phyloP scores from a whole-genome alignment of 208 protist genomes.

The Acanthamoeba royreba region DNA sequence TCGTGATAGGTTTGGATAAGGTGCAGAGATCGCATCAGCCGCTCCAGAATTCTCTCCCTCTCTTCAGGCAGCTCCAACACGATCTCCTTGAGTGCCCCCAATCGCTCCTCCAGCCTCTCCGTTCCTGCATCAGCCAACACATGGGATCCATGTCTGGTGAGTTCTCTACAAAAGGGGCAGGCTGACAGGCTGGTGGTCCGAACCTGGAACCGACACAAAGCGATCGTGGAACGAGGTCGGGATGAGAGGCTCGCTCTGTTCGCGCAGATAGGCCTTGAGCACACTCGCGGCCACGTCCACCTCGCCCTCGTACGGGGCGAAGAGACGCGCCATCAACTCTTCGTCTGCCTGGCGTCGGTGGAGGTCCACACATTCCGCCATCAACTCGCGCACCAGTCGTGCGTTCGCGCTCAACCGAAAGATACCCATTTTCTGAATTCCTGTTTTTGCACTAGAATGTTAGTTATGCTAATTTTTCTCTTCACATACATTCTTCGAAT shows the following conservation, averaged over 20 bases:
- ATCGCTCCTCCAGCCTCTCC: background rate
- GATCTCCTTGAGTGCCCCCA: background rate
- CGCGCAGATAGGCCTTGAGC: background rate
- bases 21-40: background rate
- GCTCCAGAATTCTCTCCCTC: background rate
- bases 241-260: conserved; percentile 1
- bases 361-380: background rate
- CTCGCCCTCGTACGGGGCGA: background rate
- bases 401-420: background rate
- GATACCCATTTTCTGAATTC: background rate
- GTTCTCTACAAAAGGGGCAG: no score
- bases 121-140: no score
- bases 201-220: background rate
- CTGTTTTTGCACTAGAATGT: background rate
- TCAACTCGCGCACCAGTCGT: background rate
- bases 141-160: no score
- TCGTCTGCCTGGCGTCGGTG: background rate
- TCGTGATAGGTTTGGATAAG: background rate
- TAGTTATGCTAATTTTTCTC: background rate
- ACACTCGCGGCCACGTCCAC: background rate
- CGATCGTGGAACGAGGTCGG: background rate
- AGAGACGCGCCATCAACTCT: background rate
- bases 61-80: background rate
- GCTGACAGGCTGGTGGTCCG: no score
- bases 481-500: background rate